Evolutionary conservation across 192 early-diverging fungal genomes (phyloP), one percentile per base, ranked within the genome.

Genomic region (Podila epigama): DNA sequence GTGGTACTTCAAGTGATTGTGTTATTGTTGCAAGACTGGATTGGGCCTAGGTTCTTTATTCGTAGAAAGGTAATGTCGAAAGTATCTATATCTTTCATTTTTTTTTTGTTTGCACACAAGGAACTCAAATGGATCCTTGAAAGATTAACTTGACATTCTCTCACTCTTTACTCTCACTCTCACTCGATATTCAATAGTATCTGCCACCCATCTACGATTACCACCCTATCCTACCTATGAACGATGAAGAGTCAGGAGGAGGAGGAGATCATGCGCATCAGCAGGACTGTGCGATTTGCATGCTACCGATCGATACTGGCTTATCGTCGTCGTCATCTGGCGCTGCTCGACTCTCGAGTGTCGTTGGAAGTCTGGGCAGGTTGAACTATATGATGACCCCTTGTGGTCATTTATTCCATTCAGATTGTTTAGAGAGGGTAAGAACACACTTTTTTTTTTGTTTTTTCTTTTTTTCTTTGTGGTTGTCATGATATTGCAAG

Each of bases 351-450:
- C 37, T 81, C 1, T 65, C 80, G n/a, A 72, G 82, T 39, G 82
- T 80, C 6, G 60, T 86, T 6, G 68, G 77, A 32, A 82, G 82
- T 25, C 61, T 86, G 13, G 83, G 79, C 51, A 67, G 87, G 50
- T 40, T 81, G 29, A 64, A 65, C 13, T 92, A 94, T 51, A 93
- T 93, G 89, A 69, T 93, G 32, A 94, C 93, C 25, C 93, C 93
- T 0, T 94, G 92, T 75, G 82, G 85, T 25, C 93, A 94, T 55
- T 59, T 93, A 35, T 94, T 91, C 75, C 93, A 94, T 71, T 85
- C 89, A 0, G 88, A 89, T 12, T 94, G 93, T 66, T 82, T 94
- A 35, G 84, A 88, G 58, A 73, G 70, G 73, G 85, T 85, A 84
- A 64, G 44, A 29, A 22, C 16, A 2, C 13, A 34, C 35, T 27